Evolutionary conservation across 352 stramenopile species (phyloP).

Genomic region (Phytophthora boehmeriae): DNA sequence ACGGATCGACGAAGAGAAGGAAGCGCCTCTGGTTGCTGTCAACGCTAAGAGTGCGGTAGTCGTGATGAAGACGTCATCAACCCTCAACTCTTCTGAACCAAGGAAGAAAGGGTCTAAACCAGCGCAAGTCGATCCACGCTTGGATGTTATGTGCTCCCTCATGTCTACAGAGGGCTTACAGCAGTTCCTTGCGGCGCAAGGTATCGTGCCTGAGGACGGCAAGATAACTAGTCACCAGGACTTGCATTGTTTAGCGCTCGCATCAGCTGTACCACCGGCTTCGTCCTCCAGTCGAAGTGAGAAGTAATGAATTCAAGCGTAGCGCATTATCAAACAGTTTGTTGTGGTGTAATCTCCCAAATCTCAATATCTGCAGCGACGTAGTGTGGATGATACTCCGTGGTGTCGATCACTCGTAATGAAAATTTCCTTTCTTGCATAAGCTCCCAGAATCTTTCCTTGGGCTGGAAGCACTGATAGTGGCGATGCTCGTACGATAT

Average conservation of each 20-base stretch:
- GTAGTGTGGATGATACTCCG: conserved; percentile 79
- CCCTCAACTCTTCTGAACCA: conserved; percentile 12
- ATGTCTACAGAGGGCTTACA: conserved; percentile 72
- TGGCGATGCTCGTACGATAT: conserved; percentile 91
- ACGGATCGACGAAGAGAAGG: conserved; percentile 1
- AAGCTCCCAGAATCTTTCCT: conserved; percentile 79
- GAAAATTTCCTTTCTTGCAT: conserved; percentile 51
- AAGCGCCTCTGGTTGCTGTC: conserved; percentile 3
- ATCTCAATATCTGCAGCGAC: conserved; percentile 90
- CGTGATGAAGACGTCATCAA: conserved; percentile 18
- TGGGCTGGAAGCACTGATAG: conserved; percentile 84
- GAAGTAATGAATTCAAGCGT: conserved; percentile 5
- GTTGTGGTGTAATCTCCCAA: conserved; percentile 59
- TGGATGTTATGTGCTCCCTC: conserved; percentile 85
- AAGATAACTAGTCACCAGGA: conserved; percentile 54
- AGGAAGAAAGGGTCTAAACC: conserved; percentile 25
- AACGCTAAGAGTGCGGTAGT: conserved; percentile 6
- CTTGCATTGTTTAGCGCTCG: conserved; percentile 55
- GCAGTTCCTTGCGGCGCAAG: conserved; percentile 63
- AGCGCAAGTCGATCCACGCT: conserved; percentile 35
- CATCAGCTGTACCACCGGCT: conserved; percentile 33
- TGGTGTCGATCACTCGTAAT: conserved; percentile 51
- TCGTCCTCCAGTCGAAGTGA: conserved; percentile 13
- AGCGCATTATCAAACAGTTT: conserved; percentile 1
- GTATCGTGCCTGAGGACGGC: conserved; percentile 46